Conservation (phyloP, 164 flowering plant species). For the Brasenia schreberi region DNA sequence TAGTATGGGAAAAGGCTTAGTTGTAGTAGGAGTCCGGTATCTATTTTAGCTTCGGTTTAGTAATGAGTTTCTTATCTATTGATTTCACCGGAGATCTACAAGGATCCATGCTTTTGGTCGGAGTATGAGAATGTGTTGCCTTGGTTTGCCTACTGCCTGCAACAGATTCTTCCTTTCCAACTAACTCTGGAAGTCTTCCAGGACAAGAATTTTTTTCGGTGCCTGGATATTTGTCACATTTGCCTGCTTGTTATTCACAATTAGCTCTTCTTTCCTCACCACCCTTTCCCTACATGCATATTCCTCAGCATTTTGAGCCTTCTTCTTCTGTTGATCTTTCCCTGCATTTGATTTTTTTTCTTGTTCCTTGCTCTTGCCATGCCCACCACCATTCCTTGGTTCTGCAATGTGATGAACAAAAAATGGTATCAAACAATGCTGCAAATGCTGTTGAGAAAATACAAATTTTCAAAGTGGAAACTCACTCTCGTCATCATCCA, state of each 20-base stretch:
- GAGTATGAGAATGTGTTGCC: slow-evolving; percentile 19
- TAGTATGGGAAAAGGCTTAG: too few species aligned
- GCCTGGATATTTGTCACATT: too few species aligned
- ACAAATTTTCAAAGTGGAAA: slow-evolving; percentile 5
- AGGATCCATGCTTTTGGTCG: background rate
- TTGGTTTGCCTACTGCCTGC: slow-evolving; percentile 24
- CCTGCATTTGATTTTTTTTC: slow-evolving; percentile 22
- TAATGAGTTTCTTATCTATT: slow-evolving; percentile 19
- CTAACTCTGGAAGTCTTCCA: background rate
- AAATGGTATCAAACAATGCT: background rate
- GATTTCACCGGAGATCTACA: background rate
- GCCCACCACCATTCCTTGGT: slow-evolving; percentile 44
- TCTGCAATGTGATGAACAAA: slow-evolving; percentile 22
- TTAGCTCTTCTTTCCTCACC: slow-evolving; percentile 18
- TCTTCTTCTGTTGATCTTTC: slow-evolving; percentile 18
- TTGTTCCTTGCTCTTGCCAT: slow-evolving; percentile 32
- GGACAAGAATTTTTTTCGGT: too few species aligned
- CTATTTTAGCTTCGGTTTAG: slow-evolving; percentile 16
- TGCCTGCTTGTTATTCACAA: too few species aligned
- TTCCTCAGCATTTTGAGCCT: slow-evolving; percentile 3
- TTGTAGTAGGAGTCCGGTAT: slow-evolving; percentile 25
- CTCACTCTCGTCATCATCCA: slow-evolving; percentile 99
- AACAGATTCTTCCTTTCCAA: slow-evolving; percentile 17
- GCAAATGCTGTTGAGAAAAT: too few species aligned
- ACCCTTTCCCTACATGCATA: slow-evolving; percentile 9